Base-by-base conservation (phyloP, 1,284 basidiomycete species). In the Trichosporon faecale region DNA sequence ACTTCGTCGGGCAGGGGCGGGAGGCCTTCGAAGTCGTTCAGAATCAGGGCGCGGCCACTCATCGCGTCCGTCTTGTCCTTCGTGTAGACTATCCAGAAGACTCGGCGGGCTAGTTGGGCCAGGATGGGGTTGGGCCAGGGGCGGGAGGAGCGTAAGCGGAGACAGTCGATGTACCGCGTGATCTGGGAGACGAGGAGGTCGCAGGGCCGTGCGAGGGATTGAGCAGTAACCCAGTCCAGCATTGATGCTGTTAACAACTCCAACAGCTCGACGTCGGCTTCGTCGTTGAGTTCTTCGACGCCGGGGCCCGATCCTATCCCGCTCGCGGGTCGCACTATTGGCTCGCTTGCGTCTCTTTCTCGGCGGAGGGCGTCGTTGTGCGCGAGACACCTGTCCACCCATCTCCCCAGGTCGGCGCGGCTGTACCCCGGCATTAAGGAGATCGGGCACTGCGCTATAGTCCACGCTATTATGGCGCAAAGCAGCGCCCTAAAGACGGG, bases 21-120 rank as follows among this genome's bases (percentile, higher is more conserved):
- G 1, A 73, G 49, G 27, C 74, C 76, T 37, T 79, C 76, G 60
- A 73, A 69, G 55, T 79, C 74, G 63, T 74, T 69, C 14, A 76
- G 61, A 6, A 74, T 68, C 3, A 75, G 72, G 0, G 74, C 68
- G 16, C 71, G 71, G 25, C 76, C 77, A 14, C 72, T 74, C 60
- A 77, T 68, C 18, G 73, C 75, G 52, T 76, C 75, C 12, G 75
- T 76, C 70, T 76, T 76, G 73, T 78, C 77, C 27, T 71, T 76
- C 14, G 49, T 60, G 67, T 78, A 78, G 9, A 76, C 55, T 27
- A 75, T 67, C 77, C 77, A 78, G 71, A 72, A 78, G 5, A 76
- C 61, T 33, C 77, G 66, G 11, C 76, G 70, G 35, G 74, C 68
- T 2, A 71, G 29, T 52, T 78, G 70, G 7, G 77, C 61, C 7